Conservation (phyloP, 2,329 filamentous ascomycete species). For the Cercospora canescens region DNA sequence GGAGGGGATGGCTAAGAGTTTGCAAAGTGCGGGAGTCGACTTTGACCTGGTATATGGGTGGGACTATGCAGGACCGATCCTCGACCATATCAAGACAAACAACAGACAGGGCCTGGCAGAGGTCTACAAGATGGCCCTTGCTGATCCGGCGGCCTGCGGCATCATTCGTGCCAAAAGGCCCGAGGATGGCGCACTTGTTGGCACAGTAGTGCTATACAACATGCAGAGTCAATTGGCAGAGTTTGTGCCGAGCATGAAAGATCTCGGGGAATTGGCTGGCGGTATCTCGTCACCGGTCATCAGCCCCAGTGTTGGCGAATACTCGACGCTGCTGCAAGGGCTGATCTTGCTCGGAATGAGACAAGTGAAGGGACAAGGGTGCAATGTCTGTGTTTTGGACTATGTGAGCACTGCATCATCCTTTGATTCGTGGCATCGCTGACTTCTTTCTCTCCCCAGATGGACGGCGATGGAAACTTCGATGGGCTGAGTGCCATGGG, state of each 20-base stretch:
- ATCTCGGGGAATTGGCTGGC: constrained; percentile 61
- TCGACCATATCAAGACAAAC: constrained; percentile 72
- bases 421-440: constrained; percentile 18
- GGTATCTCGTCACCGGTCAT: constrained; percentile 82
- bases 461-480: constrained; percentile 69
- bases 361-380: constrained; percentile 78
- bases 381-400: constrained; percentile 71
- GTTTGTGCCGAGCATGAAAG: constrained; percentile 68
- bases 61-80: constrained; percentile 71
- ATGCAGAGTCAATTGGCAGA: constrained; percentile 67
- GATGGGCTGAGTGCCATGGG: constrained; percentile 78
- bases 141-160: constrained; percentile 70
- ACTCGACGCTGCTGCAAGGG: constrained; percentile 73
- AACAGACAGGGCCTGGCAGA: constrained; percentile 76
- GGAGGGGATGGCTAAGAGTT: constrained; percentile 71
- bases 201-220: constrained; percentile 78
- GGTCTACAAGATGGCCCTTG: constrained; percentile 74
- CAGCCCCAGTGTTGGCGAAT: constrained; percentile 65
- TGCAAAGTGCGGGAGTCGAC: constrained; percentile 70
- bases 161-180: constrained; percentile 79
- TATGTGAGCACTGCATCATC: constrained; percentile 61
- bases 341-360: constrained; percentile 77
- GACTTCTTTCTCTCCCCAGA: constrained; percentile 46
- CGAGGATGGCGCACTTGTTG: constrained; percentile 67
- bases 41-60: constrained; percentile 83